Evolutionary conservation across 148 eudicot species (phyloP).

Genomic region (Silene uniflora): DNA sequence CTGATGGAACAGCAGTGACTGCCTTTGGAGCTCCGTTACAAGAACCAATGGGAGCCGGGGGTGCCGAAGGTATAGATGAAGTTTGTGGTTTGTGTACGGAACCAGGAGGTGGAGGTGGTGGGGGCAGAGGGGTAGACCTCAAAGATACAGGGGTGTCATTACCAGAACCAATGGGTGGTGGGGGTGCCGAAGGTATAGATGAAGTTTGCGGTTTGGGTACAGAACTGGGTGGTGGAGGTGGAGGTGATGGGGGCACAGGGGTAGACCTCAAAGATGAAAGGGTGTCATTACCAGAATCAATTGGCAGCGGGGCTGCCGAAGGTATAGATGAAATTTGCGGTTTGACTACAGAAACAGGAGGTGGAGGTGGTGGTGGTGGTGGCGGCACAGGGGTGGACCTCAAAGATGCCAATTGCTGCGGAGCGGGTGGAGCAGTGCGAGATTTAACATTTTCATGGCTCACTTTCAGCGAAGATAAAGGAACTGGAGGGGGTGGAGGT

Average conservation of each 20-base stretch:
- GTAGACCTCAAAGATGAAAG: conserved; percentile 5
- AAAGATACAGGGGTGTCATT: conserved; percentile 17
- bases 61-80: conserved; percentile 16
- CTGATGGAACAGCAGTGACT: conserved; percentile 42
- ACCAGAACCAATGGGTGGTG: conserved; percentile 40
- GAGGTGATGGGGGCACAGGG: conserved; percentile 50
- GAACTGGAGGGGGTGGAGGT: conserved; percentile 23
- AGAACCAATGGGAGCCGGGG: conserved; percentile 48
- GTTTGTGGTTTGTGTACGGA: conserved; percentile 10
- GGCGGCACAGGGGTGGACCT: conserved; percentile 32
- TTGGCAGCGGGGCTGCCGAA: conserved; percentile 48
- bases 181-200: conserved; percentile 27
- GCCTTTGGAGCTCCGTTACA: conserved; percentile 27
- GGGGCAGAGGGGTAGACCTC: conserved; percentile 31
- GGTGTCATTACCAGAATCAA: conserved; percentile 25
- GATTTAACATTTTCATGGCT: conserved; percentile 18
- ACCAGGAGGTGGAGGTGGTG: conserved; percentile 48
- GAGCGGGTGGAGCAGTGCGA: conserved; percentile 30
- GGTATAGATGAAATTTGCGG: not conserved
- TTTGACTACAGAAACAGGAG: conserved; percentile 17
- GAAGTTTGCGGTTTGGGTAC: conserved; percentile 2
- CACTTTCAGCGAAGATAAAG: conserved; percentile 11
- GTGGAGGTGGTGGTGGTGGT: conserved; percentile 32
- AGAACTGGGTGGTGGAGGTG: conserved; percentile 36
- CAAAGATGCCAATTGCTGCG: conserved; percentile 17